These are phyloP conservation scores for Mucuna pruriens DNA, from an alignment of 306 rosid genomes.

Conservation along the genomic window DNA sequence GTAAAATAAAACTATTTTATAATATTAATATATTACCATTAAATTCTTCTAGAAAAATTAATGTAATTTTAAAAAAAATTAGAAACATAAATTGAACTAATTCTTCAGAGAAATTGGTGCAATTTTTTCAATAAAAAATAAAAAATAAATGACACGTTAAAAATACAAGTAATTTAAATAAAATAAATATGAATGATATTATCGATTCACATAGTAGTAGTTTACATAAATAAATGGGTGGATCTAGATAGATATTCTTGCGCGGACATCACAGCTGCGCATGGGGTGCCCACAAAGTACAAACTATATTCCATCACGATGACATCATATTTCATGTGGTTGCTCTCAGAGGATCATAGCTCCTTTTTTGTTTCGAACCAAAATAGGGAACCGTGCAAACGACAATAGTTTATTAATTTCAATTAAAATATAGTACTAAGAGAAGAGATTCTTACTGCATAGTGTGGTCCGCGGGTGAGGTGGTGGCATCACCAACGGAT, in stretches of 20 bases:
- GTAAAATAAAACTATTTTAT: no score
- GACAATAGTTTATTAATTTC: background rate
- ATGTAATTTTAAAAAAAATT: no score
- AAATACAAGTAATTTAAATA: no score
- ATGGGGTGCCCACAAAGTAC: background rate
- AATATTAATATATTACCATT: no score
- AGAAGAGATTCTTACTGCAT: background rate
- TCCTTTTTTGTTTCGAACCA: background rate
- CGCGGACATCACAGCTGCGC: background rate
- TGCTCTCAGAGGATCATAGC: background rate
- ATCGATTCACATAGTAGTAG: no score
- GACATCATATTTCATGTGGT: conserved; percentile 1
- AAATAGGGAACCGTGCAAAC: background rate
- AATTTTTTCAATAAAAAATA: no score
- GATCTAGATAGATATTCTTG: background rate
- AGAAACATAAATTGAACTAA: no score
- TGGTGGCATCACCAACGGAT: conserved; percentile 23
- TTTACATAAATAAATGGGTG: background rate
- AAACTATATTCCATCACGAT: background rate
- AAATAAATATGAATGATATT: no score
- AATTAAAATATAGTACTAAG: background rate
- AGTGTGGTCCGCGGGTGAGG: conserved; percentile 33
- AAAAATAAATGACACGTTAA: no score
- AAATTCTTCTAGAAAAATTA: no score
- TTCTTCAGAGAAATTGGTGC: no score